These are phyloP conservation scores for Morella rubra DNA, from an alignment of 306 rosid species.

Conservation along the genomic window DNA sequence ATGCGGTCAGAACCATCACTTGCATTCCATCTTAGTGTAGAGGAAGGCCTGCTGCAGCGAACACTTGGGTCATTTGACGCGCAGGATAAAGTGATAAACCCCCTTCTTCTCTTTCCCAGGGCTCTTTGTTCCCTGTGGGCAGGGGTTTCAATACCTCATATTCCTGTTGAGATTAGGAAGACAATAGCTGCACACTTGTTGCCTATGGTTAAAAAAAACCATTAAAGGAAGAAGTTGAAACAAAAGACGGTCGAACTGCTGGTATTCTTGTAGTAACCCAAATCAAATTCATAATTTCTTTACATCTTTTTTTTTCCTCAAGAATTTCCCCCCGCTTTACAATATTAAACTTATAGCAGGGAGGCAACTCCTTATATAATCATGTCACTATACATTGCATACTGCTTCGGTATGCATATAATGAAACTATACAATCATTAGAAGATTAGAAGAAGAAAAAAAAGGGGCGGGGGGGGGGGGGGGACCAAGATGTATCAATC, in stretches of 20 bases:
- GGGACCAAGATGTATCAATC: slow-evolving; percentile 9
- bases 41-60: too few species aligned
- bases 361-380: not conserved
- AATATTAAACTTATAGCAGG: not conserved
- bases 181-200: too few species aligned
- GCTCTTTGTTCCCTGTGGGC: too few species aligned
- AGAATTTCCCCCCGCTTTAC: not conserved
- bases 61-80: too few species aligned
- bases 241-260: not conserved
- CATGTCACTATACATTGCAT: slow-evolving; percentile 13
- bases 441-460: not conserved
- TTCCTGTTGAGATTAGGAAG: too few species aligned
- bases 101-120: too few species aligned
- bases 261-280: not conserved
- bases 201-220: too few species aligned
- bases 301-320: not conserved
- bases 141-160: too few species aligned
- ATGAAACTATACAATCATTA: too few species aligned
- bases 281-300: not conserved
- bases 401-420: slow-evolving; percentile 22
- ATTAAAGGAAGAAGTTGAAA: not conserved
- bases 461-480: not conserved
- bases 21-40: too few species aligned
- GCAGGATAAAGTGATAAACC: too few species aligned
- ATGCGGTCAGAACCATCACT: too few species aligned